phyloP scores from a whole-genome alignment of 148 eudicot species.

The Cornus kousa region DNA sequence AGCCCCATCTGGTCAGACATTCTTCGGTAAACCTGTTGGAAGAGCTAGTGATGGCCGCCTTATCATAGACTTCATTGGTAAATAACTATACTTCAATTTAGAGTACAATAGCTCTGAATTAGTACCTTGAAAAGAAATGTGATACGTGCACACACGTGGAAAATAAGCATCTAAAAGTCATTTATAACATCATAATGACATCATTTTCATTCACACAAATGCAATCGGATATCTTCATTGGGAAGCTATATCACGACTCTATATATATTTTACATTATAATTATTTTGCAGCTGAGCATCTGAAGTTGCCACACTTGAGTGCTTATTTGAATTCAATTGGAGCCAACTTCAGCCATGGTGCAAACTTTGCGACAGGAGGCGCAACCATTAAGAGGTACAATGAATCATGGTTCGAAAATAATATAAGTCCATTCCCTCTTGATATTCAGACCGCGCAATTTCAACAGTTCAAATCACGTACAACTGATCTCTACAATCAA shows the following conservation, averaged over 20 bases:
- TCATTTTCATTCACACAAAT: no score
- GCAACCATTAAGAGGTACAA: constrained; percentile 53
- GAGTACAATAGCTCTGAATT: no score
- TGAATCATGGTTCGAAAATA: constrained; percentile 57
- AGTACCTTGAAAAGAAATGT: no score
- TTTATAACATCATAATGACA: no score
- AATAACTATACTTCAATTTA: no score
- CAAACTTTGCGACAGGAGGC: constrained; percentile 52
- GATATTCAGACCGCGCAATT: constrained; percentile 77
- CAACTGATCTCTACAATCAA: constrained; percentile 44
- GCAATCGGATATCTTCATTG: no score
- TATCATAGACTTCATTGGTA: constrained; percentile 44
- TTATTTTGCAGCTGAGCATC: constrained; percentile 33
- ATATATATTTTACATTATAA: no score
- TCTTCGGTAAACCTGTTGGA: constrained; percentile 33
- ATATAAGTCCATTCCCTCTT: constrained; percentile 72
- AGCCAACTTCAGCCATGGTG: constrained; percentile 38
- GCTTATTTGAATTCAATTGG: constrained; percentile 45
- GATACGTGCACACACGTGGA: no score
- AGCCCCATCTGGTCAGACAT: constrained; percentile 18
- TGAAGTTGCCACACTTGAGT: constrained; percentile 35
- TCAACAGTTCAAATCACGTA: constrained; percentile 60
- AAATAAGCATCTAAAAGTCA: no score
- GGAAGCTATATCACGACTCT: no score
- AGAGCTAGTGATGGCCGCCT: constrained; percentile 44